Percentiles rank a stretch among this genome's conserved stretches.
Evolutionary conservation across 106 monocot species (phyloP).

Genomic region (Alisma plantagoaquatica): DNA sequence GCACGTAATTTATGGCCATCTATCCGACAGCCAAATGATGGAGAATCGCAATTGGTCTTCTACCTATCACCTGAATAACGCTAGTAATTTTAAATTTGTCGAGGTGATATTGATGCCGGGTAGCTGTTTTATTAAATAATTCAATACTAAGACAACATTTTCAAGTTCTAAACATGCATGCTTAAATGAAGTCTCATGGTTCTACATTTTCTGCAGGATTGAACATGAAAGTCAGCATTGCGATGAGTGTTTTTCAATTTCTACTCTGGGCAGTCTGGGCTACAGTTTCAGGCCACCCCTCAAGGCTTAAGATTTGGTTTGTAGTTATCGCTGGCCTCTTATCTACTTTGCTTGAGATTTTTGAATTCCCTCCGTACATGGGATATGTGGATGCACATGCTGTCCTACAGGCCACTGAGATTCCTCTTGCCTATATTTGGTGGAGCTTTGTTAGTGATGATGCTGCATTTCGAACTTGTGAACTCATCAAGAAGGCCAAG

Average conservation of each 20-base stretch:
- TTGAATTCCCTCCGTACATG: conserved; percentile 3
- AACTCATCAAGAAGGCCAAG: background rate
- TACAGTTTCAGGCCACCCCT: background rate
- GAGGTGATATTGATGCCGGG: no score
- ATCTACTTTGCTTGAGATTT: background rate
- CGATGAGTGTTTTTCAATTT: background rate
- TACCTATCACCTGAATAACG: no score
- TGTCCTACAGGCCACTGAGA: background rate
- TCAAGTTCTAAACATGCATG: no score
- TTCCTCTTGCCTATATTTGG: background rate
- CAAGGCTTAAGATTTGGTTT: background rate
- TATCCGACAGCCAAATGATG: no score
- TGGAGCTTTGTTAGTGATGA: conserved; percentile 9
- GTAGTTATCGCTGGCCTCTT: background rate
- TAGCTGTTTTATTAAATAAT: no score
- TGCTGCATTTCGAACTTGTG: background rate
- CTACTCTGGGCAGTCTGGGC: conserved; percentile 5
- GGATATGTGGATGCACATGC: conserved; percentile 2
- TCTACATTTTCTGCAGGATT: background rate
- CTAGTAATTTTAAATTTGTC: no score
- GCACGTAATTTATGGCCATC: no score
- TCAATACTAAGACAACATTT: no score
- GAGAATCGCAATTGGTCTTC: no score
- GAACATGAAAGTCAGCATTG: background rate
- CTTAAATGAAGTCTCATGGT: no score